phyloP scores from a whole-genome alignment of 768 basidiomycete species.

The Candolleomyces aberdarensis region DNA sequence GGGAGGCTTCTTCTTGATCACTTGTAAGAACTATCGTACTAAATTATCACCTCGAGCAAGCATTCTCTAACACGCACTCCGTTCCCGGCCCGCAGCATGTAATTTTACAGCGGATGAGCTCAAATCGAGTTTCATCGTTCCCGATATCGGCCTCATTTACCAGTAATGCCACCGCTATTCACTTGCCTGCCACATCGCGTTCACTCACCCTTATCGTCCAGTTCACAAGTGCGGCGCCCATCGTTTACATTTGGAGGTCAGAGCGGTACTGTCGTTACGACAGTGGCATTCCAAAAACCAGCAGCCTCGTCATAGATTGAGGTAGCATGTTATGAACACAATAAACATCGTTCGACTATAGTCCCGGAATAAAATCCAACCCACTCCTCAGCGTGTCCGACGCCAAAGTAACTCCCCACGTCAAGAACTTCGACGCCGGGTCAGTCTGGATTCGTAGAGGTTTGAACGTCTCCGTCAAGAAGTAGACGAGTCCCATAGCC shows the following conservation, averaged over 20 bases:
- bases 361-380: constrained; percentile 47
- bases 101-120: constrained; percentile 85
- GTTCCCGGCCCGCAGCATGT: constrained; percentile 48
- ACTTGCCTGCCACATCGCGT: not conserved
- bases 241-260: constrained; percentile 76
- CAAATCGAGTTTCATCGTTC: constrained; percentile 45
- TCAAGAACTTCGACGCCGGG: constrained; percentile 41
- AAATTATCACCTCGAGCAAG: not conserved
- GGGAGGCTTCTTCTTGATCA: constrained; percentile 73
- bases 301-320: not conserved
- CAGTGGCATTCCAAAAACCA: constrained; percentile 62
- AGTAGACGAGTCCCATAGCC: constrained; percentile 74
- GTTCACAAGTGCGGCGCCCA: constrained; percentile 72
- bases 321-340: not conserved
- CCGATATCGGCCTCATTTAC: constrained; percentile 51
- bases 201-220: constrained; percentile 21
- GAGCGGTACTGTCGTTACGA: constrained; percentile 66
- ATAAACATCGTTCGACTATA: constrained; percentile 14
- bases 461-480: constrained; percentile 48
- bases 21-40: constrained; percentile 53
- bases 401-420: constrained; percentile 67
- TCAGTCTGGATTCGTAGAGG: constrained; percentile 28
- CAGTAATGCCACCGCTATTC: constrained; percentile 46
- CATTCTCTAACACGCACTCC: not conserved
- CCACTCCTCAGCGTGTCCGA: constrained; percentile 67